Conservation (phyloP, 192 early-diverging fungal genomes). For the Dissophora globulifera region DNA sequence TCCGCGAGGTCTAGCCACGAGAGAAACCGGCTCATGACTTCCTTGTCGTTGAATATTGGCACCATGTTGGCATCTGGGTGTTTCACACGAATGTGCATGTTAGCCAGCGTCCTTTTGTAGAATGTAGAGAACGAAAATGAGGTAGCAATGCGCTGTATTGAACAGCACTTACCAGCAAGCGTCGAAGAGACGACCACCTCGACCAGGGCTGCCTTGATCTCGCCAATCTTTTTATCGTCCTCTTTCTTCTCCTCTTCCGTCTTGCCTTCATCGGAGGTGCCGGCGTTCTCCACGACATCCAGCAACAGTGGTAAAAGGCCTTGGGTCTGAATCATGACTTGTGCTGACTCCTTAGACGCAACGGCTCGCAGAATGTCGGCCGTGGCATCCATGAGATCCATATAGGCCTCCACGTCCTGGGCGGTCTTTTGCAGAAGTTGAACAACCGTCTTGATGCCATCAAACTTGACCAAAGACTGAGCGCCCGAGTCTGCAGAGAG, state of each 20-base stretch:
- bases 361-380: constrained; percentile 32
- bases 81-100: too few relatives aligned
- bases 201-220: constrained; percentile 53
- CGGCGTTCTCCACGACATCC: constrained; percentile 56
- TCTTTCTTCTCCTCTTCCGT: constrained; percentile 57
- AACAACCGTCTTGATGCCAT: constrained; percentile 17
- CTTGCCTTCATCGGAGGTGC: constrained; percentile 48
- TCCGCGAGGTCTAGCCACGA: constrained; percentile 52
- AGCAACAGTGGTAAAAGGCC: constrained; percentile 50
- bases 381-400: constrained; percentile 35
- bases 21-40: constrained; percentile 55
- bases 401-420: constrained; percentile 21
- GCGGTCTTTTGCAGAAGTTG: constrained; percentile 18
- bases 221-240: constrained; percentile 60
- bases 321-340: constrained; percentile 48
- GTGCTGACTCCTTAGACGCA: constrained; percentile 48
- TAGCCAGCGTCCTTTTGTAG: too few relatives aligned
- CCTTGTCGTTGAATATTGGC: constrained; percentile 57
- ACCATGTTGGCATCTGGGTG: constrained; percentile 65
- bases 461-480: constrained; percentile 36
- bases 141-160: too few relatives aligned
- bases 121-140: too few relatives aligned
- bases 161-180: constrained; percentile 55
- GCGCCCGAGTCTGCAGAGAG: constrained; percentile 23
- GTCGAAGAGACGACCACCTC: constrained; percentile 60